Percentiles rank a stretch among this genome's conserved stretches.
These are phyloP conservation scores for Rasamsonia emersonii DNA, from an alignment of 2,329 filamentous ascomycete species.

Conservation along the genomic window DNA sequence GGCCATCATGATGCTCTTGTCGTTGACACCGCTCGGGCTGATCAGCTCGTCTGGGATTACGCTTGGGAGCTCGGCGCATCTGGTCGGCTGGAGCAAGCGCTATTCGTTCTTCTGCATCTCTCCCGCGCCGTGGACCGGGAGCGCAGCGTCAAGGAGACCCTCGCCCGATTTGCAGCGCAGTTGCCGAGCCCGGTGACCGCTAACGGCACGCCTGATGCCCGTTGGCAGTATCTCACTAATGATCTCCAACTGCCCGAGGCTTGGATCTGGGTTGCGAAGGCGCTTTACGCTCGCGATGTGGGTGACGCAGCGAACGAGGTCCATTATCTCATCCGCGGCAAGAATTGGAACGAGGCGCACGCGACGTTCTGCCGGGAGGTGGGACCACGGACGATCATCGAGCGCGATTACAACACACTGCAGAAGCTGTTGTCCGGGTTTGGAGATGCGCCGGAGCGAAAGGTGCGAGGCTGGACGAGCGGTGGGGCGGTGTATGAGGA, in stretches of 20 bases:
- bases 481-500: slow-evolving; percentile 60
- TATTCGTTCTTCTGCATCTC: slow-evolving; percentile 74
- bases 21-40: slow-evolving; percentile 52
- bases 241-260: slow-evolving; percentile 61
- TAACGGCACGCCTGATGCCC: slow-evolving; percentile 28
- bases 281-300: slow-evolving; percentile 67
- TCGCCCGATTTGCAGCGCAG: slow-evolving; percentile 61
- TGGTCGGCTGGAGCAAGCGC: slow-evolving; percentile 59
- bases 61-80: slow-evolving; percentile 41
- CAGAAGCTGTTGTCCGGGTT: slow-evolving; percentile 65
- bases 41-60: slow-evolving; percentile 59
- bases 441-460: slow-evolving; percentile 47
- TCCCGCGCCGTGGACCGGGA: slow-evolving; percentile 54
- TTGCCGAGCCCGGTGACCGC: slow-evolving; percentile 53
- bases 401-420: slow-evolving; percentile 66
- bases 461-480: slow-evolving; percentile 63
- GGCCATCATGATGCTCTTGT: slow-evolving; percentile 42
- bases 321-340: slow-evolving; percentile 68
- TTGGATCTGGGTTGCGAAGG: slow-evolving; percentile 85
- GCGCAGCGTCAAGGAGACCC: slow-evolving; percentile 61
- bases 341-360: slow-evolving; percentile 72
- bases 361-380: slow-evolving; percentile 71
- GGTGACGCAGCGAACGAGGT: slow-evolving; percentile 65
- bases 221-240: slow-evolving; percentile 52
- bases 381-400: slow-evolving; percentile 72